These are phyloP conservation scores for Clarireedia hainanense DNA, from an alignment of 2,329 filamentous ascomycete species.

Conservation along the genomic window DNA sequence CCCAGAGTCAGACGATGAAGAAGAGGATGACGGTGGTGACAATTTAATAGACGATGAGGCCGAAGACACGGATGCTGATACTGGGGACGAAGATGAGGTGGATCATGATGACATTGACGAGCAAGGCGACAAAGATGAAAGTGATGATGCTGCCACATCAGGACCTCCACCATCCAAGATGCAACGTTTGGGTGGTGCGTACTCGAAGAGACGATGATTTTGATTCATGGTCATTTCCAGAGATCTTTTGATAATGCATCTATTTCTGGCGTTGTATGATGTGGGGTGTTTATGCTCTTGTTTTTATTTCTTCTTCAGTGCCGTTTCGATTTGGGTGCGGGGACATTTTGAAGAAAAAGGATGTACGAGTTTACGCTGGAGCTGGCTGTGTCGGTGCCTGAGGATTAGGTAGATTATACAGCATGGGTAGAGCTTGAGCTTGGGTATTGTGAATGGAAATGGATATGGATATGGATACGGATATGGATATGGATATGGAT, in stretches of 20 bases:
- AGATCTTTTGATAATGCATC: background rate
- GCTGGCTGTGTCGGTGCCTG: background rate
- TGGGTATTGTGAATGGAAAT: background rate
- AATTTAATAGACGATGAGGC: conserved; percentile 43
- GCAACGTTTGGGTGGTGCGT: conserved; percentile 15
- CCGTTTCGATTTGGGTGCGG: background rate
- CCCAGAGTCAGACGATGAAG: conserved; percentile 41
- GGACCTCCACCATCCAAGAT: conserved; percentile 25
- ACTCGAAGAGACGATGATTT: conserved; percentile 15
- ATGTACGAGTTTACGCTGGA: background rate
- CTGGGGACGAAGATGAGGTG: conserved; percentile 36
- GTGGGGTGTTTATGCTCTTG: conserved; percentile 17
- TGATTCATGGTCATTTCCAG: background rate
- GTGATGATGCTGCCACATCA: conserved; percentile 31
- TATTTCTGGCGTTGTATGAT: conserved; percentile 19
- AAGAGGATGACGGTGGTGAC: conserved; percentile 31
- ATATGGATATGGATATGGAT: too few relatives aligned
- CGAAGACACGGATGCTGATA: conserved; percentile 34
- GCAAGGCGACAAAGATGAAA: conserved; percentile 34
- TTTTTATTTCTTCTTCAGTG: background rate
- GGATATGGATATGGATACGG: background rate
- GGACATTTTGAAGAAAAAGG: background rate
- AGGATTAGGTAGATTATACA: background rate
- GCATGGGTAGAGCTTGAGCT: background rate
- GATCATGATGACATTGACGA: conserved; percentile 38